phyloP scores from a whole-genome alignment of 2,329 filamentous ascomycete species.

The Davidsoniella neocaledoniae region DNA sequence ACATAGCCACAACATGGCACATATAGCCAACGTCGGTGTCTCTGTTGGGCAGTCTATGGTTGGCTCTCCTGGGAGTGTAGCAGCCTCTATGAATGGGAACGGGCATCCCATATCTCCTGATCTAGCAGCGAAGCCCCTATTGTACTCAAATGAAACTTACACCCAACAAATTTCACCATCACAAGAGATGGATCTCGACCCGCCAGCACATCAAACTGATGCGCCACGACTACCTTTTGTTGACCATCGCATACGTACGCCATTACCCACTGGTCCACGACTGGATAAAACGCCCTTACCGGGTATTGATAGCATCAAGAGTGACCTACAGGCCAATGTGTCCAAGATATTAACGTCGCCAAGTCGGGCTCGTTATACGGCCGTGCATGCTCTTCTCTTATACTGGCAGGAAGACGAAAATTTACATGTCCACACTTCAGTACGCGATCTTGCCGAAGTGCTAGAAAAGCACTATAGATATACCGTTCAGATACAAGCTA shows the following conservation, averaged over 20 bases:
- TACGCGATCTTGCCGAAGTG: slow-evolving; percentile 32
- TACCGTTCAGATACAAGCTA: slow-evolving; percentile 29
- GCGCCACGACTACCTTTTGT: background rate
- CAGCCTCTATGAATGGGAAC: too few species aligned
- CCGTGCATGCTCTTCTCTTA: slow-evolving; percentile 36
- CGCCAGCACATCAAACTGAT: slow-evolving; percentile 17
- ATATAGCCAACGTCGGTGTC: background rate
- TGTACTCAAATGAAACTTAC: slow-evolving; percentile 23
- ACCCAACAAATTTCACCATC: slow-evolving; percentile 16
- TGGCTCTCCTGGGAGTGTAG: too few species aligned
- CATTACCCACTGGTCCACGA: slow-evolving; percentile 38
- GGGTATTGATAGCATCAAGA: slow-evolving; percentile 33
- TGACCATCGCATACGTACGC: slow-evolving; percentile 36
- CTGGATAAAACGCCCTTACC: slow-evolving; percentile 32
- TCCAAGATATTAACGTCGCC: slow-evolving; percentile 33
- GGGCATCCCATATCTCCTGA: background rate
- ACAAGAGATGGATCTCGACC: slow-evolving; percentile 41
- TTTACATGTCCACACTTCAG: slow-evolving; percentile 18
- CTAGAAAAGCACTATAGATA: slow-evolving; percentile 37
- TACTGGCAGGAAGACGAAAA: slow-evolving; percentile 40
- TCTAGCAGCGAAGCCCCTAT: slow-evolving; percentile 18
- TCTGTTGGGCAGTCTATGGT: background rate
- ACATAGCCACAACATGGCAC: background rate
- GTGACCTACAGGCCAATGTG: slow-evolving; percentile 34
- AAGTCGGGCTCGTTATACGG: slow-evolving; percentile 34